Base-by-base conservation (phyloP, 2,329 filamentous ascomycete species). In the Didymella glomerata region DNA sequence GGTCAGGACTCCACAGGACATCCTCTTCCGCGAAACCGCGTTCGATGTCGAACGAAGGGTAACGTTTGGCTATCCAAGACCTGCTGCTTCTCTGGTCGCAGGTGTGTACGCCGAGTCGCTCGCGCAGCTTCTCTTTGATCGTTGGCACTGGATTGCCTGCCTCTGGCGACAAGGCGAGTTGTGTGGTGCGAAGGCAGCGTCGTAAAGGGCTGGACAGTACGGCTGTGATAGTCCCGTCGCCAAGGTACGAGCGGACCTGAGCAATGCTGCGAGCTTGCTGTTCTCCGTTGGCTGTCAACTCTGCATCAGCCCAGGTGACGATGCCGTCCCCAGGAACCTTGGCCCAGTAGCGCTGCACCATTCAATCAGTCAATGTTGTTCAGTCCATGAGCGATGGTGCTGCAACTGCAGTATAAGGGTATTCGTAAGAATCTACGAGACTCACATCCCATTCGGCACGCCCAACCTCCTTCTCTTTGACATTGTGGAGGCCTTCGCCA, bases 401-500 rank as follows among this genome's bases (percentile, higher is more conserved):
- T 14, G 18, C 1, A n/a, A 30, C 1, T 48, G 28, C 50, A 41
- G 14, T 7, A 50, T 18, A 2, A 27, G 42, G 5, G 32, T 36
- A 6, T 27, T 10, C 27, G 18, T 6, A 27, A 9, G 13, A 22
- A 9, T 42, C 22, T 1, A 2, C 0, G 16, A 13, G 11, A 77
- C 83, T 68, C 72, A 84, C 84, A 69, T 90, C 86, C 87, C 87
- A 90, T n/a, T 84, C 84, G 6, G 84, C 81, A 1, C 86, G 89
- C 30, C 87, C 86, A 64, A 88, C 88, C 68, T 80, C 87, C 34
- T 78, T 79, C 76, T 89, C 85, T 36, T 86, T 87, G 10, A 85
- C 83, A 66, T 87, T 87, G 71, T 87, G 83, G 36, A 78, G 74
- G 1, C 88, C 88, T 76, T 90, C 82, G n/a, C 88, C 88, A 68